Evolutionary conservation across 2,329 filamentous ascomycete species (phyloP).

Genomic region (Fusarium denticulatum): DNA sequence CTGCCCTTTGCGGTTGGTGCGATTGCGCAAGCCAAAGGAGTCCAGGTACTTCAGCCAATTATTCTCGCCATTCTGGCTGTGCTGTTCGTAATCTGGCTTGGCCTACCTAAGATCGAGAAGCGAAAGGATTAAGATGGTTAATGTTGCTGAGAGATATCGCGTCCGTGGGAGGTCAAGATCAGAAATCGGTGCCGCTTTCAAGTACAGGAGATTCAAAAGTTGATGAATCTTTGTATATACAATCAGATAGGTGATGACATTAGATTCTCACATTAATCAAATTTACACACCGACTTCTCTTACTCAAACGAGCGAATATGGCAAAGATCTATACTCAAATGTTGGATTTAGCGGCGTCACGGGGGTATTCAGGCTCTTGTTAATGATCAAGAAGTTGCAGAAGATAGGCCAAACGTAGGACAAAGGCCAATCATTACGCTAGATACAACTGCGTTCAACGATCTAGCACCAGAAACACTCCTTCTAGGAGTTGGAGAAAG

Average conservation of each 20-base stretch:
- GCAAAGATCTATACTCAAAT: not conserved
- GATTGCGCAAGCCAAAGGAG: slow-evolving; percentile 67
- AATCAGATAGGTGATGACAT: not conserved
- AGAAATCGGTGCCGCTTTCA: not conserved
- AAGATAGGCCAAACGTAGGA: not conserved
- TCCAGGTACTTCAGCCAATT: slow-evolving; percentile 66
- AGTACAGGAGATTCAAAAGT: too few relatives aligned
- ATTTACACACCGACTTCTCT: rapidly evolving
- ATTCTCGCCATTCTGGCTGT: slow-evolving; percentile 60
- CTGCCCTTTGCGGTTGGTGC: slow-evolving; percentile 73
- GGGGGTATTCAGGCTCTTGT: too few relatives aligned
- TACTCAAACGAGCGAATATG: not conserved
- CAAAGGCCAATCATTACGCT: not conserved
- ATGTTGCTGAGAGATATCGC: not conserved
- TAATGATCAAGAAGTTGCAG: not conserved
- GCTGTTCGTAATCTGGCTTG: slow-evolving; percentile 58
- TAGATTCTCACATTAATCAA: rapidly evolving
- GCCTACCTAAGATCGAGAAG: slow-evolving; percentile 54
- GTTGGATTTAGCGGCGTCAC: not conserved
- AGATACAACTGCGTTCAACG: too few relatives aligned
- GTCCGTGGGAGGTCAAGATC: not conserved
- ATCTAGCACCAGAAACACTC: not conserved
- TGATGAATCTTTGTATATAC: not conserved
- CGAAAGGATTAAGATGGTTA: slow-evolving; percentile 46
- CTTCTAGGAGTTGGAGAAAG: not conserved